A percentile compares a stretch with the other conserved stretches of the same genome.
phyloP scores from a whole-genome alignment of 169 alveolate species.

The Plasmodium relictum region DNA sequence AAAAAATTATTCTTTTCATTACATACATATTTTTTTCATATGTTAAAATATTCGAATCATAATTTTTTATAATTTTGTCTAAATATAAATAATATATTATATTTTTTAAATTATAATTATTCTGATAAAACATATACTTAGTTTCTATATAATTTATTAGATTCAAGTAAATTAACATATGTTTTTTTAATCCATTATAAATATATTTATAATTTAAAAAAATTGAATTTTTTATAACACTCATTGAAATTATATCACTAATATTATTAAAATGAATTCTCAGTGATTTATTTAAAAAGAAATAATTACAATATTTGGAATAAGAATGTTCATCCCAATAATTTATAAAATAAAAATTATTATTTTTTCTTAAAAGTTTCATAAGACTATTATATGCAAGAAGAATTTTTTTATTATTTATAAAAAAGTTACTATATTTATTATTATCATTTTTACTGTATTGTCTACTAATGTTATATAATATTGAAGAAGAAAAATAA shows the following conservation, averaged over 20 bases:
- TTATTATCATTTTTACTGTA: background rate
- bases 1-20: constrained; percentile 53
- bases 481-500: background rate
- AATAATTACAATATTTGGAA: constrained; percentile 24
- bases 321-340: background rate
- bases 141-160: constrained; percentile 60
- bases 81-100: constrained; percentile 56
- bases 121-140: constrained; percentile 48
- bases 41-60: constrained; percentile 48
- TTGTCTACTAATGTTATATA: background rate
- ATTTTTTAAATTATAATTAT: constrained; percentile 69
- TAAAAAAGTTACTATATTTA: background rate
- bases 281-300: constrained; percentile 28
- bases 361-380: constrained; percentile 23
- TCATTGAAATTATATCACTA: constrained; percentile 13
- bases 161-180: constrained; percentile 48
- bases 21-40: constrained; percentile 75
- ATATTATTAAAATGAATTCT: constrained; percentile 11
- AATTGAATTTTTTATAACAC: constrained; percentile 29
- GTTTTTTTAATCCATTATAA: constrained; percentile 59
- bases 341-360: constrained; percentile 47
- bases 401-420: constrained; percentile 18
- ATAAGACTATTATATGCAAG: constrained; percentile 8
- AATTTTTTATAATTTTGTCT: constrained; percentile 50
- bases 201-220: constrained; percentile 40